These are phyloP conservation scores for Peronospora tabacina DNA, from an alignment of 352 stramenopile genomes.

Conservation along the genomic window DNA sequence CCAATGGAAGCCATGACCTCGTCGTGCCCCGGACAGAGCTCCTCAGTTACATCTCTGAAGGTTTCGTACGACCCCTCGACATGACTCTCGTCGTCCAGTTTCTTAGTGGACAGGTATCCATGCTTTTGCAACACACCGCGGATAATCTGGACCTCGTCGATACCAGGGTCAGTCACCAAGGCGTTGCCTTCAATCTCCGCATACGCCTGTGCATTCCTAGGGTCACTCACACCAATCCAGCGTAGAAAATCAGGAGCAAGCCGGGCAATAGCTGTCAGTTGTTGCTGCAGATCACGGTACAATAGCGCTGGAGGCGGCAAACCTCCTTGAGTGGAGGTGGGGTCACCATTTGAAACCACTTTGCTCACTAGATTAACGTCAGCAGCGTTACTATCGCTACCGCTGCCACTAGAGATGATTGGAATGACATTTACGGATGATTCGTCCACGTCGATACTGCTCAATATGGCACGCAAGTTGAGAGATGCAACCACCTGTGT, in stretches of 20 bases:
- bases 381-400: constrained; percentile 14
- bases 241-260: constrained; percentile 64
- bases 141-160: constrained; percentile 82
- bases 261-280: constrained; percentile 51
- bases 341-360: not conserved
- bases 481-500: constrained; percentile 55
- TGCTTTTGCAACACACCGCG: constrained; percentile 76
- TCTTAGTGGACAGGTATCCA: constrained; percentile 58
- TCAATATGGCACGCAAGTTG: constrained; percentile 54
- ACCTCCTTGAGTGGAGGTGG: constrained; percentile 10
- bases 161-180: constrained; percentile 64
- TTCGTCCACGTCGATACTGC: constrained; percentile 8
- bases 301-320: constrained; percentile 31
- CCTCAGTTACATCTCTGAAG: constrained; percentile 43
- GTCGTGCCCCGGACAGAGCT: constrained; percentile 40
- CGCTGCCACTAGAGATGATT: constrained; percentile 9
- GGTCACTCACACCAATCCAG: constrained; percentile 56
- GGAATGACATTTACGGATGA: constrained; percentile 7
- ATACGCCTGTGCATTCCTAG: constrained; percentile 49
- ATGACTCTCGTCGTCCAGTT: constrained; percentile 48
- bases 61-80: constrained; percentile 40
- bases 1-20: constrained; percentile 54
- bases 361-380: constrained; percentile 12
- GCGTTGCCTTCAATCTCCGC: constrained; percentile 70
- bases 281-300: constrained; percentile 53